Evolutionary conservation across 2,329 filamentous ascomycete genomes (phyloP).

Genomic region (Stachybotrys chlorohalonatus): DNA sequence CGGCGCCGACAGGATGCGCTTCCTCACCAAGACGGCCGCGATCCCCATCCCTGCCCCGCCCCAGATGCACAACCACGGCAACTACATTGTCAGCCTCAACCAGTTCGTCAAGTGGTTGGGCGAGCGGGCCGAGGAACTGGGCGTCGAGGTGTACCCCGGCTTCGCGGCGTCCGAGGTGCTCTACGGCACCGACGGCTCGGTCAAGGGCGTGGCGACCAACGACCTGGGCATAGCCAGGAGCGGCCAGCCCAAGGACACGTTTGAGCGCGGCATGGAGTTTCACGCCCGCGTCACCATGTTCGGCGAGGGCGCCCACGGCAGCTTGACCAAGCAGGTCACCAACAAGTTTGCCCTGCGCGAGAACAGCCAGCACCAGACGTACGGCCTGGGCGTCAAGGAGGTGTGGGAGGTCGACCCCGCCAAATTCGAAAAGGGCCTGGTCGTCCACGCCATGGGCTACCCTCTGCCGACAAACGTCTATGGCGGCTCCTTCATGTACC

Average conservation of each 20-base stretch:
- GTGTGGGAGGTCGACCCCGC: conserved; percentile 93
- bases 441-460: conserved; percentile 88
- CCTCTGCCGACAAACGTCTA: conserved; percentile 84
- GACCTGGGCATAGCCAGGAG: conserved; percentile 77
- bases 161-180: conserved; percentile 92
- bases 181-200: conserved; percentile 77
- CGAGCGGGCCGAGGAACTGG: conserved; percentile 90
- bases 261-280: conserved; percentile 98
- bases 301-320: conserved; percentile 91
- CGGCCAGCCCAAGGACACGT: conserved; percentile 79
- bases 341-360: conserved; percentile 87
- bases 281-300: conserved; percentile 87
- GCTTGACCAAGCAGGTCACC: conserved; percentile 86
- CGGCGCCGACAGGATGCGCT: conserved; percentile 80
- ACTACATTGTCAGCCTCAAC: conserved; percentile 94
- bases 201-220: conserved; percentile 91
- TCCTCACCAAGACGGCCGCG: conserved; percentile 72
- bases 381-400: conserved; percentile 90
- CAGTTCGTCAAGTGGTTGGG: conserved; percentile 94
- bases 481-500: conserved; percentile 98
- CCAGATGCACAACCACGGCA: conserved; percentile 97
- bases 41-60: conserved; percentile 82
- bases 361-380: conserved; percentile 90
- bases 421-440: conserved; percentile 80
- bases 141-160: conserved; percentile 92